Evolutionary conservation across 139 green algal species (phyloP).

Genomic region (Ettlia oleoabundans): DNA sequence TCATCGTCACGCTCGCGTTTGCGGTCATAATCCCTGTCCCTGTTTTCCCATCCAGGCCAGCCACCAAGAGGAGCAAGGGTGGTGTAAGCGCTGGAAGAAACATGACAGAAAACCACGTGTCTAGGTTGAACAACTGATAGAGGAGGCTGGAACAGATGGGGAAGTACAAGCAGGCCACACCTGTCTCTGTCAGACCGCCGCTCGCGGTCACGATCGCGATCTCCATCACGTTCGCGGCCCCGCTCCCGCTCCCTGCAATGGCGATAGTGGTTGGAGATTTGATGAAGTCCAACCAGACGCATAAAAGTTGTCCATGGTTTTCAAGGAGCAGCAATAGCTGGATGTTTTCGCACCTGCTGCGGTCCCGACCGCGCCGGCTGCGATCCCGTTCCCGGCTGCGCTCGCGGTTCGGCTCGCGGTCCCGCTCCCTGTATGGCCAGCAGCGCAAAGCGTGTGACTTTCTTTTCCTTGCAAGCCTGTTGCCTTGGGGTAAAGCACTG

Average conservation of each 20-base stretch:
- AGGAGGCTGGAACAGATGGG: neutral
- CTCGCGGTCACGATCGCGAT: neutral
- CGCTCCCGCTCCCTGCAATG: conserved; percentile 8
- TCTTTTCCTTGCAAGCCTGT: neutral
- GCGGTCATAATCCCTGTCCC: conserved; percentile 23
- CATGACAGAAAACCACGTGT: neutral
- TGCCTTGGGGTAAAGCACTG: too few species aligned
- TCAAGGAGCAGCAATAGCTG: neutral
- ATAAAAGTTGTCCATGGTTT: neutral
- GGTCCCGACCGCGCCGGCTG: neutral
- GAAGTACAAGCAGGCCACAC: neutral
- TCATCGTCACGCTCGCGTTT: conserved; percentile 14
- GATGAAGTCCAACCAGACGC: neutral
- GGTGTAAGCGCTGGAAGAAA: neutral
- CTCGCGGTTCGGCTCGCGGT: neutral
- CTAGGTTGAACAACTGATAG: neutral
- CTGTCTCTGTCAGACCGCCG: conserved; percentile 13
- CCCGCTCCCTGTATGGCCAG: neutral
- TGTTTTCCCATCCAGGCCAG: too few species aligned
- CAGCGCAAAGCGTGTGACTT: neutral
- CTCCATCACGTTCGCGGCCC: too few species aligned
- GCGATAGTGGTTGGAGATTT: neutral
- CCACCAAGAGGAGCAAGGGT: too few species aligned
- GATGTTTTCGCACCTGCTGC: neutral
- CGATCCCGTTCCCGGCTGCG: conserved; percentile 15